These are phyloP conservation scores for Paecilomyces niveus DNA, from an alignment of 2,329 filamentous ascomycete species.

Conservation along the genomic window DNA sequence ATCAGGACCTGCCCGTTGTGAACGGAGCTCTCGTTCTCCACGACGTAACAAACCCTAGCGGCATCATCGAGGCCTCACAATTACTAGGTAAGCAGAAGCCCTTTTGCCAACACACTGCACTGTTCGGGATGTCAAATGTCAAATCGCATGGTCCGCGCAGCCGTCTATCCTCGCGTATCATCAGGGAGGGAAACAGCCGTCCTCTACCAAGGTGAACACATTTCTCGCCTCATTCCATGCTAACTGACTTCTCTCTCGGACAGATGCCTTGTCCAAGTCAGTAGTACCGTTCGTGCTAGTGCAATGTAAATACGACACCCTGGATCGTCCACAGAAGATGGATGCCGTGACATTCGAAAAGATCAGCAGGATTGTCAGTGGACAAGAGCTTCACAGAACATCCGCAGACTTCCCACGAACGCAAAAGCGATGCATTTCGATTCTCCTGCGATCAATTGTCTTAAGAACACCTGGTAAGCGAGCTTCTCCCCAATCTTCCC, in stretches of 20 bases:
- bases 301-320: slow-evolving; percentile 82
- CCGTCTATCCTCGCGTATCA: background rate
- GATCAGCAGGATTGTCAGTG: slow-evolving; percentile 55
- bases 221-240: background rate
- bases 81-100: slow-evolving; percentile 62
- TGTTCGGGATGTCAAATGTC: slow-evolving; percentile 3
- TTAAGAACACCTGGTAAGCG: slow-evolving; percentile 60
- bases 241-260: slow-evolving; percentile 3
- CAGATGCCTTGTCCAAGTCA: slow-evolving; percentile 67
- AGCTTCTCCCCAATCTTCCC: slow-evolving; percentile 3
- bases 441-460: slow-evolving; percentile 67
- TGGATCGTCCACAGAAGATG: slow-evolving; percentile 62
- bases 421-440: slow-evolving; percentile 67
- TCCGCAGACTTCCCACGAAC: slow-evolving; percentile 64
- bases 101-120: slow-evolving; percentile 4
- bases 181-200: background rate
- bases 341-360: slow-evolving; percentile 62
- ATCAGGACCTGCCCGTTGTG: slow-evolving; percentile 64
- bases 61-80: slow-evolving; percentile 65
- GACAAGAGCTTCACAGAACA: slow-evolving; percentile 66
- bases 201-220: background rate
- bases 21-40: slow-evolving; percentile 83
- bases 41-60: slow-evolving; percentile 73
- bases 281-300: slow-evolving; percentile 72
- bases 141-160: background rate